phyloP scores from a whole-genome alignment of 441 rosid genomes.

The Viola pubescens region DNA sequence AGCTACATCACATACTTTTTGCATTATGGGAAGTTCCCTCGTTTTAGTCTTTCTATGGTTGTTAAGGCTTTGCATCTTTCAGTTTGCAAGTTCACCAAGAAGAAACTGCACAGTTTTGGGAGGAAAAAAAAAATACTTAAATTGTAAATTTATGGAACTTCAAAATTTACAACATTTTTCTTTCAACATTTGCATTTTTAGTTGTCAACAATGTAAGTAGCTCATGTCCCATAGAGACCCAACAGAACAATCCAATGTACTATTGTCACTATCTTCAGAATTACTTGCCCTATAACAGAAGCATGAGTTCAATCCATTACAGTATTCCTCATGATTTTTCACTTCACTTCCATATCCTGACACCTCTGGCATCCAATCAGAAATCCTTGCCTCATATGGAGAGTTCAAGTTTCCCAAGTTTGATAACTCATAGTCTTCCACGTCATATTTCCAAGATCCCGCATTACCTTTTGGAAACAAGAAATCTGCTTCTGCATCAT shows the following conservation, averaged over 20 bases:
- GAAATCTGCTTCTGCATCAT: slow-evolving; percentile 21
- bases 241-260: slow-evolving; percentile 27
- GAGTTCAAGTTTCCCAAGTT: slow-evolving; percentile 29
- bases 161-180: neutral
- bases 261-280: slow-evolving; percentile 25
- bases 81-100: too few species aligned
- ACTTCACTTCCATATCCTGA: slow-evolving; percentile 26
- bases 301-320: slow-evolving; percentile 17
- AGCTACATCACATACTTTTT: too few species aligned
- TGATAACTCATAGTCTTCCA: slow-evolving; percentile 23
- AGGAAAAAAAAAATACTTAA: neutral
- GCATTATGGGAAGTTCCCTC: too few species aligned
- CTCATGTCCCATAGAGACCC: slow-evolving; percentile 48
- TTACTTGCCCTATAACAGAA: slow-evolving; percentile 23
- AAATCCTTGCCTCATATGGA: slow-evolving; percentile 42
- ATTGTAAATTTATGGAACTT: neutral
- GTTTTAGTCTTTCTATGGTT: too few species aligned
- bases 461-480: slow-evolving; percentile 22
- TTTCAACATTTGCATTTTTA: neutral
- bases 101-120: neutral
- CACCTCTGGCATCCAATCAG: slow-evolving; percentile 46
- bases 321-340: slow-evolving; percentile 15
- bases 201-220: slow-evolving; percentile 1
- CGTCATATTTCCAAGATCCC: slow-evolving; percentile 18
- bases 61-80: too few species aligned